Percentiles rank a stretch among this genome's conserved stretches.
Evolutionary conservation across 2,329 filamentous ascomycete species (phyloP).

Genomic region (Monilinia aucupariae): DNA sequence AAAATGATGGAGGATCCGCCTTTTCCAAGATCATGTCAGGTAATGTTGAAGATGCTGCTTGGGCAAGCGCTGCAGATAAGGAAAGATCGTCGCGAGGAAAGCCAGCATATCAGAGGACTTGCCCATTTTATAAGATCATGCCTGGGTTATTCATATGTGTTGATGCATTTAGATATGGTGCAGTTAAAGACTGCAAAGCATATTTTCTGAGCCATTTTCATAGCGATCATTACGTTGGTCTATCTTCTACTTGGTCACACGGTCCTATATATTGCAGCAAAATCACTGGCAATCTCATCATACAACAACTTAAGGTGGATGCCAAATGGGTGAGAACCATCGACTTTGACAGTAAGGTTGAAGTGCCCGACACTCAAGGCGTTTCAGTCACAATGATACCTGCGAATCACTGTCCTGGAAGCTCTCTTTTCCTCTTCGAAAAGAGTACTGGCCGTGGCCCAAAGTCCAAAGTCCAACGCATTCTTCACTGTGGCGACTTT

Average conservation of each 20-base stretch:
- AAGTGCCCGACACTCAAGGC: constrained; percentile 76
- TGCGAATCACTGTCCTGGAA: constrained; percentile 94
- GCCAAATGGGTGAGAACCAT: constrained; percentile 79
- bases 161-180: constrained; percentile 92
- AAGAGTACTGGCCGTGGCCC: constrained; percentile 61
- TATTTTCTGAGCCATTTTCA: constrained; percentile 99
- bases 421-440: constrained; percentile 88
- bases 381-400: constrained; percentile 90
- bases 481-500: constrained; percentile 95
- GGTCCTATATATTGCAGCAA: constrained; percentile 95
- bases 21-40: constrained; percentile 92
- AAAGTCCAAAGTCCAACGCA: constrained; percentile 61
- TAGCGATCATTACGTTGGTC: constrained; percentile 91
- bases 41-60: constrained; percentile 84
- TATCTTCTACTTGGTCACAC: constrained; percentile 83
- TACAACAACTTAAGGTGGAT: constrained; percentile 78
- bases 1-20: constrained; percentile 54
- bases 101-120: constrained; percentile 81
- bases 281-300: constrained; percentile 84
- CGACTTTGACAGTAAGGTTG: constrained; percentile 74
- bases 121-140: constrained; percentile 98
- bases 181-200: constrained; percentile 83
- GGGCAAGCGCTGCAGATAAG: constrained; percentile 77
- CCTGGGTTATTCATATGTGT: constrained; percentile 89
- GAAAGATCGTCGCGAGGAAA: constrained; percentile 76